These are phyloP conservation scores for Paraphoma sp. DNA, from an alignment of 2,329 filamentous ascomycete species.

Conservation along the genomic window DNA sequence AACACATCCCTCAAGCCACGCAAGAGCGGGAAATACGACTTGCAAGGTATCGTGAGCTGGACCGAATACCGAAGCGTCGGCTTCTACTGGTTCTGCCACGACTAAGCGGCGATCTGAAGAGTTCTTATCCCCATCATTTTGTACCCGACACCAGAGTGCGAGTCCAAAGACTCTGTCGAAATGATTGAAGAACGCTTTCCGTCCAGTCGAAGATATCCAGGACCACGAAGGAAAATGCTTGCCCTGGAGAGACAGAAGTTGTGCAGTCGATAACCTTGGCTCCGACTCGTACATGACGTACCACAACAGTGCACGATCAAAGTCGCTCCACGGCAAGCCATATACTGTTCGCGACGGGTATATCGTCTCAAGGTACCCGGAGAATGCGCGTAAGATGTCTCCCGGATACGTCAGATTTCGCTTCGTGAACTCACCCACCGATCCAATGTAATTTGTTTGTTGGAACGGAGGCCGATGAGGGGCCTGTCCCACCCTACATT, in stretches of 20 bases:
- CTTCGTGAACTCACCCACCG: neutral
- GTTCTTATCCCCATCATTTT: too few relatives aligned
- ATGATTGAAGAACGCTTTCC: too few relatives aligned
- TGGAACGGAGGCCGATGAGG: neutral
- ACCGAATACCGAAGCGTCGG: too few relatives aligned
- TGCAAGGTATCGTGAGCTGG: too few relatives aligned
- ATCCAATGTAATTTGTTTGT: neutral
- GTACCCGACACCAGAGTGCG: too few relatives aligned
- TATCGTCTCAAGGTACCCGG: neutral
- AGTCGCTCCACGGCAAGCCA: conserved; percentile 1
- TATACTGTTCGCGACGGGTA: neutral
- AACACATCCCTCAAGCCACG: too few relatives aligned
- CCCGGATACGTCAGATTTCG: neutral
- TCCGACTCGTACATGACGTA: neutral
- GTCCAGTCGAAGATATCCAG: neutral
- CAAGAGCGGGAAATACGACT: too few relatives aligned
- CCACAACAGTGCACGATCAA: conserved; percentile 1
- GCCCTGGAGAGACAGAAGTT: neutral
- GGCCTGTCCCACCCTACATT: neutral
- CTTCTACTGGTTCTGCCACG: too few relatives aligned
- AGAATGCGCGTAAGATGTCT: conserved; percentile 6
- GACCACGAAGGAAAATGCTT: neutral
- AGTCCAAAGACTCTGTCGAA: too few relatives aligned
- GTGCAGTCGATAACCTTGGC: neutral
- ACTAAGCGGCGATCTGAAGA: too few relatives aligned